Evolutionary conservation across 306 rosid species (phyloP).

Genomic region (Cajanus cajan): DNA sequence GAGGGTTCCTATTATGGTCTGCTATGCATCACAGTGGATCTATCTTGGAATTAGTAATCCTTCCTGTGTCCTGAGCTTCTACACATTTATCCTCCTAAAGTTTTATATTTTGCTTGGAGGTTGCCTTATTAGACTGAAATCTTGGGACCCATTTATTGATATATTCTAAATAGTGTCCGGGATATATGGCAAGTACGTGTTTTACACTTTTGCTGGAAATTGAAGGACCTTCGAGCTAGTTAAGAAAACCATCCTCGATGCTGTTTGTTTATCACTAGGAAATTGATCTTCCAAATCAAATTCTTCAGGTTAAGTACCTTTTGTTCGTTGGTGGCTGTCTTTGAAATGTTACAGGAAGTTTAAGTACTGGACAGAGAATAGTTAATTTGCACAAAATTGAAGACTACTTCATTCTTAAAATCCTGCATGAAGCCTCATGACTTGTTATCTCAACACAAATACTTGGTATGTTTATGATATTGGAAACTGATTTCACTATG

Average conservation of each 20-base stretch:
- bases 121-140: constrained; percentile 26
- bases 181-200: neutral
- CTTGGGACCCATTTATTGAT: constrained; percentile 24
- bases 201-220: constrained; percentile 1
- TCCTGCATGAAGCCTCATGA: constrained; percentile 23
- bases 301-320: constrained; percentile 3
- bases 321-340: constrained; percentile 18
- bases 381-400: constrained; percentile 9
- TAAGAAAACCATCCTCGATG: neutral
- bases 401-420: constrained; percentile 18
- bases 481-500: constrained; percentile 33
- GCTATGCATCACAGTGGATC: constrained; percentile 21
- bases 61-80: constrained; percentile 5
- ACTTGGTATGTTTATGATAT: constrained; percentile 19
- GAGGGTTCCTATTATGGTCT: constrained; percentile 20
- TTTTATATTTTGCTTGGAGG: constrained; percentile 28
- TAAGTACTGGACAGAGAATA: constrained; percentile 17
- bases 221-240: constrained; percentile 22
- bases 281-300: constrained; percentile 27
- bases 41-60: constrained; percentile 23
- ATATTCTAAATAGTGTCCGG: neutral
- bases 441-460: constrained; percentile 16
- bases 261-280: constrained; percentile 1
- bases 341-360: constrained; percentile 24
- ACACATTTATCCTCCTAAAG: constrained; percentile 3